Evolutionary conservation across 2,329 filamentous ascomycete species (phyloP), one percentile per base, ranked within the genome.

Genomic region (Fusarium sp.): DNA sequence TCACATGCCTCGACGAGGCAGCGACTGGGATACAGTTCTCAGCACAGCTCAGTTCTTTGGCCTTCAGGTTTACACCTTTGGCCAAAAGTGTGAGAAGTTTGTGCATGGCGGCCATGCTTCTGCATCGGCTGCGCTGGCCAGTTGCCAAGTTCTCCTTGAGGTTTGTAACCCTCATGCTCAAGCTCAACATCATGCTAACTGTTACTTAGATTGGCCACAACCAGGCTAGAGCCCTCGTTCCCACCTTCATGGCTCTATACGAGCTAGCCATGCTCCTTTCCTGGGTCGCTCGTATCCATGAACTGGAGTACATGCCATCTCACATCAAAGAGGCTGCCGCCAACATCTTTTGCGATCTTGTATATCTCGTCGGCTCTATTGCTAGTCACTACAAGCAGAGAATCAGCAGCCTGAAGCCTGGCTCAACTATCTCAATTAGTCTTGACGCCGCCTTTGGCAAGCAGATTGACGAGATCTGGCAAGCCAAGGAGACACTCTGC

Each of bases 41-140:
- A 82, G 81, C 43, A 80, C 81, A 17, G 84, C 84, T 4, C 82
- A 85, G 66, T 84, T 82, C 78, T 85, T 84, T 50, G 83, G 83
- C 4, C 77, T 84, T 6, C 83, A 85, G 68, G 76, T 85, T 17
- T 82, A 80, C 66, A 76, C 79, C 4, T 84, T 85, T 20, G 82
- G 81, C 8, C 72, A 73, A 27, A 80, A 79, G 22, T 78, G 85
- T 2, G 79, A 80, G 9, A n/a, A 54, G 0, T 79, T 80, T 22
- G 69, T 71, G 1, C 60, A 71, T 6, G 77, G 77, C 7, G 74
- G 67, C 5, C 68, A 65, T 10, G 65, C 66, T 1, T 74, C 68
- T 20, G 77, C 63, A 76, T 81, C 73, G 10, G 81, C 82, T 4
- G 83, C 82, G 1, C 68, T 85, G 11, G 82, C 82, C 2, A 81